Conservation (phyloP, 2,329 filamentous ascomycete genomes). For the Epichloe gansuensis region DNA sequence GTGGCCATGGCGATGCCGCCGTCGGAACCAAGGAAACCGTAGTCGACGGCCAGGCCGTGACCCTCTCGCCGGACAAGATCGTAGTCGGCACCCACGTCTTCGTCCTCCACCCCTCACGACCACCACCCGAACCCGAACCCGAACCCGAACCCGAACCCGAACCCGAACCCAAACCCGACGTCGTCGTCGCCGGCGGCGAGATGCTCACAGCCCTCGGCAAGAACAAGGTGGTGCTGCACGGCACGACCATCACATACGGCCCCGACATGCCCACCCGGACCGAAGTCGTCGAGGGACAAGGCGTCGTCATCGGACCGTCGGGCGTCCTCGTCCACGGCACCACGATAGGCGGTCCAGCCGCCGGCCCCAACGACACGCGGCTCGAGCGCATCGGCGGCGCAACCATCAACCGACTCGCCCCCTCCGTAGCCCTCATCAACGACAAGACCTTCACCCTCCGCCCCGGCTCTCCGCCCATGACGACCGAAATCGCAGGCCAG, state of each 20-base stretch:
- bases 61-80: constrained; percentile 23
- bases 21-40: constrained; percentile 20
- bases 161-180: constrained; percentile 23
- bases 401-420: constrained; percentile 37
- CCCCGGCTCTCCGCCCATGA: constrained; percentile 28
- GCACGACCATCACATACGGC: constrained; percentile 35
- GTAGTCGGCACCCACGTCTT: constrained; percentile 26
- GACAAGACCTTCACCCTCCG: constrained; percentile 40
- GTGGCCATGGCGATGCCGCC: constrained; percentile 30
- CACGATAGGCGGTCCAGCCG: constrained; percentile 31
- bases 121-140: constrained; percentile 20
- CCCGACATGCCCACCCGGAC: constrained; percentile 20
- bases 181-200: constrained; percentile 36
- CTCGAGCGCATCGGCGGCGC: constrained; percentile 40
- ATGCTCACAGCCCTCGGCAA: constrained; percentile 32
- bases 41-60: constrained; percentile 21
- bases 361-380: constrained; percentile 22
- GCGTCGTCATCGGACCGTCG: constrained; percentile 35
- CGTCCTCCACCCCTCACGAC: constrained; percentile 19
- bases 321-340: constrained; percentile 29
- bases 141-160: too few relatives aligned
- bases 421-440: constrained; percentile 36
- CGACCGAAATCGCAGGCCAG: constrained; percentile 35
- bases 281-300: constrained; percentile 36
- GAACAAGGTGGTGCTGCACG: constrained; percentile 28